Percentiles rank a stretch among this genome's conserved stretches.
phyloP scores from a whole-genome alignment of 441 rosid species.

The Metrosideros polymorpha region DNA sequence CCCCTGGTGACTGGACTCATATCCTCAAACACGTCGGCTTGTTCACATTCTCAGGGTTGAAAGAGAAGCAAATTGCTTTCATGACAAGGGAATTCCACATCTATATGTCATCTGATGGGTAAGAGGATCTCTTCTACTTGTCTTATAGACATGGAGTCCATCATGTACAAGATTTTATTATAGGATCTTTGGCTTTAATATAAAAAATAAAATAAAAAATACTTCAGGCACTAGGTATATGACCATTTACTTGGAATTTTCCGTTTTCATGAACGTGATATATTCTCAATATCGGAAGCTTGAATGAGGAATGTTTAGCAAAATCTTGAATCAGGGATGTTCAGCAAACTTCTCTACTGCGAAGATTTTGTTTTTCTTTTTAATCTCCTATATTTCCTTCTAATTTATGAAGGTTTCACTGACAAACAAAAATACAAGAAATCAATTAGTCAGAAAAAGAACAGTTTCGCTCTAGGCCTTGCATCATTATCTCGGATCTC shows the following conservation, averaged over 20 bases:
- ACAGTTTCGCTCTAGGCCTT: neutral
- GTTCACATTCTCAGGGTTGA: slow-evolving; percentile 5
- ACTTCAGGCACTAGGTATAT: neutral
- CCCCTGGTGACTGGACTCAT: slow-evolving; percentile 8
- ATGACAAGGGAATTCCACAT: slow-evolving; percentile 3
- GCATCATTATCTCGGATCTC: neutral
- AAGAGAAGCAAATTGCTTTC: neutral
- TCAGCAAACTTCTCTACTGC: neutral
- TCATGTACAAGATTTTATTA: neutral
- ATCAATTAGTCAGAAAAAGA: neutral
- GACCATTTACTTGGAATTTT: neutral
- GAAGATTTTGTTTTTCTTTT: neutral
- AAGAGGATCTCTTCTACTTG: neutral
- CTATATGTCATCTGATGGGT: slow-evolving; percentile 11
- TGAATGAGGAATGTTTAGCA: neutral
- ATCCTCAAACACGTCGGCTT: neutral
- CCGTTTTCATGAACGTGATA: neutral
- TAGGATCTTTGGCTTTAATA: neutral
- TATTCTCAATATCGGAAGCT: neutral
- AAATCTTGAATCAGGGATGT: neutral
- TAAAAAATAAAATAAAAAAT: no score
- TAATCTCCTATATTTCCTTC: neutral
- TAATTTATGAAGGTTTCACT: neutral
- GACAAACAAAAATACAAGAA: neutral
- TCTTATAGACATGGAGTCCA: neutral